Conservation (phyloP, 2,329 filamentous ascomycete species). For the Diaporthe australafricana region DNA sequence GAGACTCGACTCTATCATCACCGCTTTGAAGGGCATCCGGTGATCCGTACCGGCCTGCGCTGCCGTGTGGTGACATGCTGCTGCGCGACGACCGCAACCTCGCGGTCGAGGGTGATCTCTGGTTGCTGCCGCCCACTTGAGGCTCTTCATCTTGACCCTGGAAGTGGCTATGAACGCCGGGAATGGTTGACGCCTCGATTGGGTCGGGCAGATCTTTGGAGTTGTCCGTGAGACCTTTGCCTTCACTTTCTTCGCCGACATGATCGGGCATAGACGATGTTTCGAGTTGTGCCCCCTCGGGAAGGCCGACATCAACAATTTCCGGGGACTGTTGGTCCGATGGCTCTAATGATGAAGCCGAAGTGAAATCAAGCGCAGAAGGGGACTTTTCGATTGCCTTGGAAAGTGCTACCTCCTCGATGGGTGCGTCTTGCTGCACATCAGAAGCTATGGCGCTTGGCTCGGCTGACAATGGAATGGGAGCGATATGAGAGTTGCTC, state of each 20-base stretch:
- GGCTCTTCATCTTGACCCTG: neutral
- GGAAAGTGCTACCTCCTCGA: neutral
- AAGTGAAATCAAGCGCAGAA: neutral
- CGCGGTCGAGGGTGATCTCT: neutral
- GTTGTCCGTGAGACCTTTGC: neutral
- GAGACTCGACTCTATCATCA: neutral
- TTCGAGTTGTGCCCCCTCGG: neutral
- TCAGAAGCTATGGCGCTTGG: neutral
- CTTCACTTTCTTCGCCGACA: neutral
- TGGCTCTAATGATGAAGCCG: neutral
- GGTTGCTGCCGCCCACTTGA: neutral
- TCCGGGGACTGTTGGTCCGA: neutral
- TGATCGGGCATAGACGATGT: neutral
- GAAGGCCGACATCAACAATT: neutral
- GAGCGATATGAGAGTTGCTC: constrained; percentile 1
- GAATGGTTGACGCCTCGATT: neutral
- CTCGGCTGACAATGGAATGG: neutral
- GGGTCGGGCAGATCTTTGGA: neutral
- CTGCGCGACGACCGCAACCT: constrained; percentile 19
- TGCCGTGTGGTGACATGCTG: neutral
- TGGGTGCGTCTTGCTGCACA: neutral
- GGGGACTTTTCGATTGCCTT: neutral
- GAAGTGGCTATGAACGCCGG: neutral
- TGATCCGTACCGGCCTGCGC: neutral
- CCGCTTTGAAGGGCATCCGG: constrained; percentile 14